phyloP scores from a whole-genome alignment of 441 rosid species.

The Arabidopsis hybrid region DNA sequence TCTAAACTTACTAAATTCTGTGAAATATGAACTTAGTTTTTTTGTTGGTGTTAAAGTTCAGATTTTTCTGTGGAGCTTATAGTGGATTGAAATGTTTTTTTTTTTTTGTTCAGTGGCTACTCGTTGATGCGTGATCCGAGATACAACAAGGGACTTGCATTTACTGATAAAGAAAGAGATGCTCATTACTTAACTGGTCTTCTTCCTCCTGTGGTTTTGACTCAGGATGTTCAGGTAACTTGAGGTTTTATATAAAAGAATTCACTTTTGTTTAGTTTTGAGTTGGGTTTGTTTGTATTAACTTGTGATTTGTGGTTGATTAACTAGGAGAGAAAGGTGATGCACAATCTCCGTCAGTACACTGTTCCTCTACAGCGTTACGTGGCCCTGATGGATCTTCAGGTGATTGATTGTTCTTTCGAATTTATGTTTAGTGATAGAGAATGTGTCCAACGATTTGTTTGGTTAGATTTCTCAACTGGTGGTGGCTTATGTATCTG shows the following conservation, averaged over 20 bases:
- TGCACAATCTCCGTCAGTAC: slow-evolving; percentile 87
- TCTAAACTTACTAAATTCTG: background rate
- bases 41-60: slow-evolving; percentile 28
- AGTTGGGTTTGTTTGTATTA: slow-evolving; percentile 13
- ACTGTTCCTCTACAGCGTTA: slow-evolving; percentile 91
- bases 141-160: slow-evolving; percentile 95
- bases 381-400: slow-evolving; percentile 94
- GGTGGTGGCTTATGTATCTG: slow-evolving; percentile 19
- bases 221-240: slow-evolving; percentile 85
- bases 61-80: background rate
- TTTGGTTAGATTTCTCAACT: background rate
- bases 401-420: slow-evolving; percentile 52
- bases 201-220: slow-evolving; percentile 78
- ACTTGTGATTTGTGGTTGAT: slow-evolving; percentile 9
- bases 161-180: slow-evolving; percentile 85
- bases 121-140: slow-evolving; percentile 87
- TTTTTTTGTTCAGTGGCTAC: slow-evolving; percentile 64
- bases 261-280: background rate
- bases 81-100: slow-evolving; percentile 6
- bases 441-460: background rate
- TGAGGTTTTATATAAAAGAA: background rate
- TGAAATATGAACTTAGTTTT: background rate
- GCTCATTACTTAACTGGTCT: slow-evolving; percentile 94
- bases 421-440: background rate
- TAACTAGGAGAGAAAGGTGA: slow-evolving; percentile 74